phyloP scores from a whole-genome alignment of 2,329 filamentous ascomycete species.

The Talaromyces sp. region DNA sequence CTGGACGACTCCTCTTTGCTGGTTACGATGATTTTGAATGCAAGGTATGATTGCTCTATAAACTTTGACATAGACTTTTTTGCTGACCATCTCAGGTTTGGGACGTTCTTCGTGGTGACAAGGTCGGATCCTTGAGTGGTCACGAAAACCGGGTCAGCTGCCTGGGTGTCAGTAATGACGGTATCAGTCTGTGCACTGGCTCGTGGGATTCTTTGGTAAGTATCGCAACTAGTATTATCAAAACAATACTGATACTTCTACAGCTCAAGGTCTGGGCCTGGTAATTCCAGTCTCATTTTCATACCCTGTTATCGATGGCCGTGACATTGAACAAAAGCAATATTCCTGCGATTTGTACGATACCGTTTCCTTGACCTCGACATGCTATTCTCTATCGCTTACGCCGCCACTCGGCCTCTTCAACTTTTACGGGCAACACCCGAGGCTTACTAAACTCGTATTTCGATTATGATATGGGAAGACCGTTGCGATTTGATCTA shows the following conservation, averaged over 20 bases:
- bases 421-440: background rate
- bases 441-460: background rate
- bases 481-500: background rate
- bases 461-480: conserved; percentile 12
- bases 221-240: conserved; percentile 18
- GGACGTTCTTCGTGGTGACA: conserved; percentile 94
- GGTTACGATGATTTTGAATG: conserved; percentile 99
- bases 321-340: conserved; percentile 15
- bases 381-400: conserved; percentile 25
- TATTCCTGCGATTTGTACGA: conserved; percentile 35
- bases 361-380: conserved; percentile 37
- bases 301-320: conserved; percentile 26
- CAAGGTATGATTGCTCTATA: conserved; percentile 64
- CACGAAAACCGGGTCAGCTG: conserved; percentile 99
- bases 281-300: conserved; percentile 44
- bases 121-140: conserved; percentile 91
- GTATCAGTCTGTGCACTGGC: conserved; percentile 97
- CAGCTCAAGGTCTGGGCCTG: conserved; percentile 87
- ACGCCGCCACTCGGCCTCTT: conserved; percentile 13
- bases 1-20: conserved; percentile 87
- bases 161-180: conserved; percentile 96
- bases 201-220: conserved; percentile 98
- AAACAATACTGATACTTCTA: background rate
- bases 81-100: conserved; percentile 64
- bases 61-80: background rate